Percentiles rank a stretch among this genome's conserved stretches.
Evolutionary conservation across 2,329 filamentous ascomycete genomes (phyloP).

Genomic region (Colletotrichum trifolii): DNA sequence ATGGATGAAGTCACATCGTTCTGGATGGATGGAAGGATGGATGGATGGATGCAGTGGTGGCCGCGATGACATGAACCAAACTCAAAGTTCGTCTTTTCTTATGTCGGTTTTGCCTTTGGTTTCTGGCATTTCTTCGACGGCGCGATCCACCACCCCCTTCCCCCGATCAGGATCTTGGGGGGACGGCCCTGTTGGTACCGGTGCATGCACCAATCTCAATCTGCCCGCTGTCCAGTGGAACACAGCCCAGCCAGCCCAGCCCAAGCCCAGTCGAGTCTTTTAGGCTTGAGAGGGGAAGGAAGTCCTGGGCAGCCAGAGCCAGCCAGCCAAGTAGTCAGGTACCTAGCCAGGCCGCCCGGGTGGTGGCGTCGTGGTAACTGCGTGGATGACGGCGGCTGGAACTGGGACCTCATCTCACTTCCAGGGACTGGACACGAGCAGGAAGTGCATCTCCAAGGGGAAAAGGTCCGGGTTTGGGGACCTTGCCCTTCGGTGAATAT

Average conservation of each 20-base stretch:
- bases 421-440: too few species aligned
- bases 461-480: slow-evolving; percentile 4
- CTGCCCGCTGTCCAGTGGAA: slow-evolving; percentile 16
- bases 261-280: neutral
- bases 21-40: slow-evolving; percentile 11
- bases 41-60: slow-evolving; percentile 29
- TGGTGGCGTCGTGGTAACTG: neutral
- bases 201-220: slow-evolving; percentile 25
- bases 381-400: slow-evolving; percentile 16
- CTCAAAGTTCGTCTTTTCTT: slow-evolving; percentile 37
- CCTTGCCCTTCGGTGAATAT: slow-evolving; percentile 29
- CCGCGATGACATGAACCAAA: slow-evolving; percentile 37
- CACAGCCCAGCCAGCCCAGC: slow-evolving; percentile 26
- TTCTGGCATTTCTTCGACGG: slow-evolving; percentile 36
- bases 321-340: slow-evolving; percentile 11
- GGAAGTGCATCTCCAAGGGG: slow-evolving; percentile 19
- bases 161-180: slow-evolving; percentile 34
- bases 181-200: slow-evolving; percentile 17
- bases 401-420: slow-evolving; percentile 21
- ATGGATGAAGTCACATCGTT: slow-evolving; percentile 34
- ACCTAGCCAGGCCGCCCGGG: slow-evolving; percentile 4
- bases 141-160: slow-evolving; percentile 32
- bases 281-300: neutral
- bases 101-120: slow-evolving; percentile 25
- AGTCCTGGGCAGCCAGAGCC: neutral